Base-by-base conservation (phyloP, 164 flowering plant genomes). In the Nymphaea thermarum region DNA sequence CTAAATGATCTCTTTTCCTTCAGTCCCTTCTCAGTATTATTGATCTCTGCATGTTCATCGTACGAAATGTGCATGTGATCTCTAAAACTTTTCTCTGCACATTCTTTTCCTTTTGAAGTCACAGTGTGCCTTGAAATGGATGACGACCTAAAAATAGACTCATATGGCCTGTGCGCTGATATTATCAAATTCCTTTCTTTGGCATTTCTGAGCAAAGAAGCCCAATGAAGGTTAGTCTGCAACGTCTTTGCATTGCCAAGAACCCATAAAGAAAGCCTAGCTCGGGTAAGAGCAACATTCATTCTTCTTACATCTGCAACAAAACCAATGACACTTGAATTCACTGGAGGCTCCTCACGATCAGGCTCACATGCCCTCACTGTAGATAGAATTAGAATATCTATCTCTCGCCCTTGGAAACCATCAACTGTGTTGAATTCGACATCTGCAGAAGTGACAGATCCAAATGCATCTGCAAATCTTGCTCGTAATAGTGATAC, bases 391-490 rank as follows among this genome's bases (percentile, higher is more conserved):
- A 95, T 71, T 43, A 95, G 74, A 65, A 95, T 85, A 79, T 95
- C 99, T 66, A 92, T 94, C 73, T 95, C 99, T 43, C 98, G 88
- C 43, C 99, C 99, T 82, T 95, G 99, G 75, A 90, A 95, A 65
- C 98, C 99, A 79, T 95, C 99, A 43, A 95, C 94, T 25, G 99
- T 95, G 70, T 95, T 95, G 60, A 95, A 85, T 68, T 95, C 98
- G 77, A 92, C 82, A 60, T 89, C 94, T 59, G 84, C 82, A 59
- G 76, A 71, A 68, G 76, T 72, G 68, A 82, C 76, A 63, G 96
- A 77, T 60, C 96, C 96, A 81, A 95, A 87, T 65, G 86, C 88
- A 79, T 71, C 74, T 60, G 84, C 79, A 74, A 95, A 83, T 53
- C 96, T 81, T 59, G 94, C 81, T 41, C 97, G 96, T 73, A 95